phyloP scores from a whole-genome alignment of 495 filamentous ascomycete species.

The Penicillium salamii region DNA sequence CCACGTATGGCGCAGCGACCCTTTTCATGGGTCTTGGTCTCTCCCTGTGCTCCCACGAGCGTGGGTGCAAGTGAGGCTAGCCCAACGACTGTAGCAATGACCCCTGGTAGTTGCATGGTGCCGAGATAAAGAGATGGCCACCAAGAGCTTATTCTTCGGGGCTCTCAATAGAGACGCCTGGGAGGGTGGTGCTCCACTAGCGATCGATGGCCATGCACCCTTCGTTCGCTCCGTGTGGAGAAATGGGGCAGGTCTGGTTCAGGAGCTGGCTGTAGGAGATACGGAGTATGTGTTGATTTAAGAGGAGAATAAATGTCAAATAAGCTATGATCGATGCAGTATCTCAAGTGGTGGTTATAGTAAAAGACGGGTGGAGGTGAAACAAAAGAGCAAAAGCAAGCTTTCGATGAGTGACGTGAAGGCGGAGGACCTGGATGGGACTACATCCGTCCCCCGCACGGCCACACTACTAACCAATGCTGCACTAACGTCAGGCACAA shows the following conservation, averaged over 20 bases:
- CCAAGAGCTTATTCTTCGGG: not conserved
- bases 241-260: slow-evolving; percentile 8
- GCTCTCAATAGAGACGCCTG: not conserved
- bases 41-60: slow-evolving; percentile 32
- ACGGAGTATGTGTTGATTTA: not conserved
- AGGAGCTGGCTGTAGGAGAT: not conserved
- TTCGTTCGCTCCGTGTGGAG: slow-evolving; percentile 4
- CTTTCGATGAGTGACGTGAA: slow-evolving; percentile 18
- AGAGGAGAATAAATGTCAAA: not conserved
- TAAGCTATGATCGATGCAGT: not conserved
- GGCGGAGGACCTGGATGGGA: slow-evolving; percentile 11
- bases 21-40: slow-evolving; percentile 71
- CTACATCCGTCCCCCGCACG: slow-evolving; percentile 21
- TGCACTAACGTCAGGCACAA: slow-evolving; percentile 18
- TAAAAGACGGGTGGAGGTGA: not conserved
- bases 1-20: slow-evolving; percentile 91
- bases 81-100: slow-evolving; percentile 26
- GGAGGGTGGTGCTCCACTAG: not conserved
- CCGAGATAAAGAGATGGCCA: not conserved
- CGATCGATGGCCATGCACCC: slow-evolving; percentile 9
- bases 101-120: slow-evolving; percentile 37
- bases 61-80: slow-evolving; percentile 31
- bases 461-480: slow-evolving; percentile 1
- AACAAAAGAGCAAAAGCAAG: slow-evolving; percentile 2
- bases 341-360: not conserved